phyloP scores from a whole-genome alignment of 23 red algal species.

The Agarophyton chilense region DNA sequence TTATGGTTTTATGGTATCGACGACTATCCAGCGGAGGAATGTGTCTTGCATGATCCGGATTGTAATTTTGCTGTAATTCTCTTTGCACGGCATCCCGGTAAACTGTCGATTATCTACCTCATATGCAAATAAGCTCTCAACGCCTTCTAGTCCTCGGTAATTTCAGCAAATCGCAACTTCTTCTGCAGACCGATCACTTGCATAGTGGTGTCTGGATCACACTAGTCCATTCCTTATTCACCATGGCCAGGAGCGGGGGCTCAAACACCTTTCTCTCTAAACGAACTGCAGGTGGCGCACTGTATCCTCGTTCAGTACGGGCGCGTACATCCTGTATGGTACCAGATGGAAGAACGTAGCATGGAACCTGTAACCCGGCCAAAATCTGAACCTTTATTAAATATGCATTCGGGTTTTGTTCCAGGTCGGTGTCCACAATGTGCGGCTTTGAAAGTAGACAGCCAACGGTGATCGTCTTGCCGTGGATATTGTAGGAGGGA shows the following conservation, averaged over 20 bases:
- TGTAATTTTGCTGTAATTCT: no score
- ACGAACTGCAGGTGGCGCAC: neutral
- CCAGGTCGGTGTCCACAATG: neutral
- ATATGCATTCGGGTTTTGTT: neutral
- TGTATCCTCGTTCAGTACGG: neutral
- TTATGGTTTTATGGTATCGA: no score
- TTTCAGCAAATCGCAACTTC: neutral
- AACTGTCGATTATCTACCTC: no score
- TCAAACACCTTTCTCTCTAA: neutral
- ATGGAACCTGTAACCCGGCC: neutral
- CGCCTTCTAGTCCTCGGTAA: neutral
- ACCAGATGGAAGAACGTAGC: neutral
- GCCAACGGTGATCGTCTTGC: neutral
- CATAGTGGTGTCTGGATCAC: neutral
- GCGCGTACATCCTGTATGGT: neutral
- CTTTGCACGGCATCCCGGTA: no score
- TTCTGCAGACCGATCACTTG: neutral
- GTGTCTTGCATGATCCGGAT: no score
- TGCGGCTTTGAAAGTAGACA: neutral
- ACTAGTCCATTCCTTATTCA: neutral
- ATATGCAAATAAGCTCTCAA: no score
- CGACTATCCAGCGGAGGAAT: no score
- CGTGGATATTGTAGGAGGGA: neutral
- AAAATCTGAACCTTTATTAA: neutral
- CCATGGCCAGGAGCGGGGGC: neutral